Evolutionary conservation across 1,284 basidiomycete genomes (phyloP), one percentile per base, ranked within the genome.

Genomic region (Pterula multifida): DNA sequence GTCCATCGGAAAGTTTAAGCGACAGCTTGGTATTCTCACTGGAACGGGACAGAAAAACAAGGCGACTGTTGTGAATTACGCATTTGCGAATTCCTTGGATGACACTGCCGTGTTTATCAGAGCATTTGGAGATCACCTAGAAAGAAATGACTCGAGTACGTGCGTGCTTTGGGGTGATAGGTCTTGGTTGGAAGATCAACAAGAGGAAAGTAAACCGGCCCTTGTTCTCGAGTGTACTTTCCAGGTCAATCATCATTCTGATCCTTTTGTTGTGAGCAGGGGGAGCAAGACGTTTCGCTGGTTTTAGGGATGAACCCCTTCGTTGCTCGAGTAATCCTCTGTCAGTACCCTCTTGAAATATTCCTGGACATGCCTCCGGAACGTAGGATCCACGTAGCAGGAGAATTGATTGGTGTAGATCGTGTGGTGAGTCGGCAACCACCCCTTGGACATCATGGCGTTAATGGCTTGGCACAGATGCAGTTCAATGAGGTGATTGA

Each of bases 231-330:
- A 47, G n/a, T 28, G 36, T 19, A 17, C 39, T 49, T n/a, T 22
- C 19, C 26, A 23, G 49, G 24, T 42, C 13, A 47, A 44, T 44
- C 17, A 23, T 54, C 32, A 24, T 49, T 36, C 3, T 24, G 47
- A 23, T 47, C 45, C 50, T 28, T 26, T 47, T 56, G 22, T 47
- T n/a, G 26, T 36, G 35, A 21, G 53, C 59, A 85, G 75, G 78
- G 76, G 39, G 81, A 86, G 56, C 59, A 59, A 12, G 70, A 75
- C 55, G 62, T 87, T 39, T 69, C 74, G 0, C 59, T 60, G 3
- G 64, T 75, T 3, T 63, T 69, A 13, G 78, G 80, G 15, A 79
- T 86, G 75, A 87, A 87, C 55, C 62, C 65, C 2, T 85, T 85
- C 58, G 75, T 76, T 1, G 77, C 85, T 4, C 71, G 74, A 22